phyloP scores from a whole-genome alignment of 495 filamentous ascomycete species.

The Annulohypoxylon moriforme region DNA sequence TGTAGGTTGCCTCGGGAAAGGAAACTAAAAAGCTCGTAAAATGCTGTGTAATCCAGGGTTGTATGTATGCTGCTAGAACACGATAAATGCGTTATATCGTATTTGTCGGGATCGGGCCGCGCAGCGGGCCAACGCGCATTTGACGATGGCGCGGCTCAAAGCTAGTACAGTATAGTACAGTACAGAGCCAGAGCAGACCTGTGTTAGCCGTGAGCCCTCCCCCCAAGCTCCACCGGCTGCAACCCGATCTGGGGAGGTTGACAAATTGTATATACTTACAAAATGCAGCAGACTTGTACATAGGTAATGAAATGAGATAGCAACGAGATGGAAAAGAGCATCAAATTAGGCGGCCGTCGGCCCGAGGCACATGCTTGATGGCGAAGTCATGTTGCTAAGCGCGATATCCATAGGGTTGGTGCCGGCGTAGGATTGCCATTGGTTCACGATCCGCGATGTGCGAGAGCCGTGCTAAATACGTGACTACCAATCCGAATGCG shows the following conservation, averaged over 20 bases:
- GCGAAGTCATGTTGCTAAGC: constrained; percentile 32
- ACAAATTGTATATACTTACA: too few species aligned
- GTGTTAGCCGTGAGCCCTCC: constrained; percentile 8
- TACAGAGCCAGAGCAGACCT: neutral
- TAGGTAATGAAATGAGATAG: constrained; percentile 1
- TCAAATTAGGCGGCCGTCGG: constrained; percentile 23
- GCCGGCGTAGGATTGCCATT: constrained; percentile 31
- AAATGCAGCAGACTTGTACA: too few species aligned
- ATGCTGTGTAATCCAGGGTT: constrained; percentile 39
- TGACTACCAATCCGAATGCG: constrained; percentile 9
- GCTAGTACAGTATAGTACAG: neutral
- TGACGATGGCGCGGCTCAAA: constrained; percentile 29
- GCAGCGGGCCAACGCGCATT: constrained; percentile 45
- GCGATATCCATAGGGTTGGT: constrained; percentile 24
- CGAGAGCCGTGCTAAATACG: constrained; percentile 13
- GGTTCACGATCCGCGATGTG: constrained; percentile 31
- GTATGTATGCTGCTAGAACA: constrained; percentile 40
- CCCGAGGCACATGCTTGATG: constrained; percentile 21
- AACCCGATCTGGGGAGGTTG: constrained; percentile 7
- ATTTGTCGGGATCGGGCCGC: constrained; percentile 45
- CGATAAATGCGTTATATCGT: constrained; percentile 32
- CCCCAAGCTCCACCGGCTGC: neutral
- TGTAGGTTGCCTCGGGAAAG: constrained; percentile 38
- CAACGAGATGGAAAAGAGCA: neutral
- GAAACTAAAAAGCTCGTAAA: constrained; percentile 40